Conservation (phyloP, 352 stramenopile species). For the Nothophytophthora sp. region DNA sequence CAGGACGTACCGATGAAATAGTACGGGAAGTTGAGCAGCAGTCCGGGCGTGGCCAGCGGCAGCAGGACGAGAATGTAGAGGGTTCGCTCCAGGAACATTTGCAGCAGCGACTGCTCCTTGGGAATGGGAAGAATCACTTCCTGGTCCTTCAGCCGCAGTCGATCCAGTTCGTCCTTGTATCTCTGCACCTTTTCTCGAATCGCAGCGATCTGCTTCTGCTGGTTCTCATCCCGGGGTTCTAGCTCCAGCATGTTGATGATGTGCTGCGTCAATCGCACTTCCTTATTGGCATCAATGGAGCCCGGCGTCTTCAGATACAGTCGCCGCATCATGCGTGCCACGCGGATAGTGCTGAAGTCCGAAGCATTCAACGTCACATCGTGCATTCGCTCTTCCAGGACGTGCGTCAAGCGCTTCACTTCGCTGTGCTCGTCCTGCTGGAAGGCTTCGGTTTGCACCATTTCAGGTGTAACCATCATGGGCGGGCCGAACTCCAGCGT, state of each 20-base stretch:
- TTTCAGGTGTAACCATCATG: slow-evolving; percentile 46
- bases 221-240: slow-evolving; percentile 30
- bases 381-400: slow-evolving; percentile 47
- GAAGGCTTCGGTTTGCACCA: slow-evolving; percentile 47
- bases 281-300: slow-evolving; percentile 67
- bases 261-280: slow-evolving; percentile 74
- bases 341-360: slow-evolving; percentile 63
- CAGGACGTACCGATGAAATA: slow-evolving; percentile 73
- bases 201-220: slow-evolving; percentile 33
- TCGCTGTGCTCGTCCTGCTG: slow-evolving; percentile 40
- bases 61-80: slow-evolving; percentile 71
- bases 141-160: slow-evolving; percentile 67
- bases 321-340: slow-evolving; percentile 64
- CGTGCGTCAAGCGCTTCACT: slow-evolving; percentile 48
- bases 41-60: slow-evolving; percentile 58
- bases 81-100: slow-evolving; percentile 67
- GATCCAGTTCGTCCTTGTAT: slow-evolving; percentile 64
- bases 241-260: slow-evolving; percentile 79
- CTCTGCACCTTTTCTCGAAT: slow-evolving; percentile 53
- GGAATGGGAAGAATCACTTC: slow-evolving; percentile 53
- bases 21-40: slow-evolving; percentile 78
- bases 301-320: slow-evolving; percentile 65
- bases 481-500: slow-evolving; percentile 72
- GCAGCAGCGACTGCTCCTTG: slow-evolving; percentile 52
- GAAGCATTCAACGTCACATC: slow-evolving; percentile 56